Conservation (phyloP, 441 rosid species). For the Erysimum cheiri region DNA sequence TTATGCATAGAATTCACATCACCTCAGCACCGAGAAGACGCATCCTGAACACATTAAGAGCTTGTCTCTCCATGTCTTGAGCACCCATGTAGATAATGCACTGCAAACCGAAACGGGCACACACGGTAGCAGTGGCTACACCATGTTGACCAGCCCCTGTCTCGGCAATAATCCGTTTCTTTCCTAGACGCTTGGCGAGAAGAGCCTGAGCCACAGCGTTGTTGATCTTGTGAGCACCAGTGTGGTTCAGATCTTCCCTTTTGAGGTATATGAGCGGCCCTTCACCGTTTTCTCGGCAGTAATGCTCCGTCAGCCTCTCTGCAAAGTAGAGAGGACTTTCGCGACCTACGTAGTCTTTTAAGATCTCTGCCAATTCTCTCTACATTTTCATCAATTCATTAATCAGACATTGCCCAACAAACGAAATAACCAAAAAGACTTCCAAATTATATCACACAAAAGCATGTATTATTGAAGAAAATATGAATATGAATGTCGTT, state of each 20-base stretch:
- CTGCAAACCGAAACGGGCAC: slow-evolving; percentile 84
- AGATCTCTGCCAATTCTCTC: slow-evolving; percentile 70
- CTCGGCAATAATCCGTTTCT: slow-evolving; percentile 83
- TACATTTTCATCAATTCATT: slow-evolving; percentile 47
- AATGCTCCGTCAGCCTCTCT: slow-evolving; percentile 84
- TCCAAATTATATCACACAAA: background rate
- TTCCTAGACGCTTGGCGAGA: slow-evolving; percentile 89
- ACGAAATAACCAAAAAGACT: background rate
- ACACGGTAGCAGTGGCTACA: slow-evolving; percentile 95
- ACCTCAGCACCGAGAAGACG: slow-evolving; percentile 94
- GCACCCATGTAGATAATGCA: slow-evolving; percentile 94
- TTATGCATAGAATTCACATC: background rate
- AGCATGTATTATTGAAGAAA: background rate
- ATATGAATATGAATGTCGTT: background rate
- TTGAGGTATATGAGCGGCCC: slow-evolving; percentile 86
- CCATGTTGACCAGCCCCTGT: slow-evolving; percentile 99
- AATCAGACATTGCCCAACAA: background rate
- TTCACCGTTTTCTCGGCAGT: slow-evolving; percentile 70
- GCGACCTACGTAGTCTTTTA: slow-evolving; percentile 94
- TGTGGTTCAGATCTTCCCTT: slow-evolving; percentile 96
- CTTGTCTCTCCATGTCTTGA: slow-evolving; percentile 93
- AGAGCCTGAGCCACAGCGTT: slow-evolving; percentile 90
- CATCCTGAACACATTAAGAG: slow-evolving; percentile 92
- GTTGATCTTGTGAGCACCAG: slow-evolving; percentile 94
- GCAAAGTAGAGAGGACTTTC: slow-evolving; percentile 94